Evolutionary conservation across 257 asterid genomes (phyloP).

Genomic region (Nemophila menziesii): DNA sequence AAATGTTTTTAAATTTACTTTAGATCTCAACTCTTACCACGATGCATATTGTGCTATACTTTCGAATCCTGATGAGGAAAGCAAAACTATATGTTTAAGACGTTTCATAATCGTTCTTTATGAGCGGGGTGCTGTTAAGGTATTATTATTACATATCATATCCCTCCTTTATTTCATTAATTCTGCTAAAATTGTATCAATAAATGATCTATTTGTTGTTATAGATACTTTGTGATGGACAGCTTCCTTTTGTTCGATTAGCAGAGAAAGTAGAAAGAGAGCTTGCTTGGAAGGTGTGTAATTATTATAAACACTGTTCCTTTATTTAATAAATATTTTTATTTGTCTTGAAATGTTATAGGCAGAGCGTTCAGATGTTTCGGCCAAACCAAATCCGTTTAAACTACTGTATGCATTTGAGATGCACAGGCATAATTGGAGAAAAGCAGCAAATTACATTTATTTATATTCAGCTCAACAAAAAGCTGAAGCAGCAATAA

Average conservation of each 20-base stretch:
- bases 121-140: conserved; percentile 90
- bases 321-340: conserved; percentile 6
- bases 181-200: conserved; percentile 8
- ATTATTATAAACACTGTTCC: conserved; percentile 6
- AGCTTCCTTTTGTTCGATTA: conserved; percentile 84
- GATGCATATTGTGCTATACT: conserved; percentile 93
- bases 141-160: conserved; percentile 2
- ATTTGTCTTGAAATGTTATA: conserved; percentile 22
- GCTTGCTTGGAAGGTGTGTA: conserved; percentile 89
- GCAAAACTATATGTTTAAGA: conserved; percentile 77
- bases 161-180: conserved; percentile 1
- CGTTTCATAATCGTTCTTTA: conserved; percentile 86
- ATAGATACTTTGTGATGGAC: conserved; percentile 90
- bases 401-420: conserved; percentile 83
- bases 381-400: conserved; percentile 75
- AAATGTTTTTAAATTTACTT: conserved; percentile 65
- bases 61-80: conserved; percentile 94
- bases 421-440: conserved; percentile 89
- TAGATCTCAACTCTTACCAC: conserved; percentile 59
- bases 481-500: conserved; percentile 49
- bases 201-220: conserved; percentile 13
- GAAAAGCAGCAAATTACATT: conserved; percentile 78
- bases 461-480: conserved; percentile 55
- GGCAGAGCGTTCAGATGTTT: conserved; percentile 92
- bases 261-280: conserved; percentile 82